Evolutionary conservation across 495 filamentous ascomycete species (phyloP).

Genomic region (Penicillium bialowiezense): DNA sequence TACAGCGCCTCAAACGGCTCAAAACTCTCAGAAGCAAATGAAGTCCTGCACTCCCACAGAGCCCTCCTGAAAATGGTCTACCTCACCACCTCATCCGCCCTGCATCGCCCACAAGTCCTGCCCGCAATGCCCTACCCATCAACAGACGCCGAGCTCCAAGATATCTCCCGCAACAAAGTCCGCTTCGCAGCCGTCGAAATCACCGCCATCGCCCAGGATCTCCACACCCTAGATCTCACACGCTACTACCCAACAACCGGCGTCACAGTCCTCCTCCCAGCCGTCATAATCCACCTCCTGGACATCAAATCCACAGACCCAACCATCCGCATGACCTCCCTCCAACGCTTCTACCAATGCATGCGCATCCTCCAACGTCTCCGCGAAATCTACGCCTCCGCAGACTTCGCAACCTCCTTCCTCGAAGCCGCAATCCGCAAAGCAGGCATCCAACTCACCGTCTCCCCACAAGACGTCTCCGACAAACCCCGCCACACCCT

Average conservation of each 20-base stretch:
- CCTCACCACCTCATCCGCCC: constrained; percentile 78
- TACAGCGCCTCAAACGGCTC: constrained; percentile 48
- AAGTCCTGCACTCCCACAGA: constrained; percentile 67
- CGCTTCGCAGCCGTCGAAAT: constrained; percentile 76
- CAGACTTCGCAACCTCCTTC: constrained; percentile 83
- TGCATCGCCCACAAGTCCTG: constrained; percentile 84
- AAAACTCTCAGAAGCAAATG: constrained; percentile 47
- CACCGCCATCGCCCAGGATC: constrained; percentile 69
- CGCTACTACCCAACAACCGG: constrained; percentile 81
- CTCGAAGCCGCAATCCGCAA: constrained; percentile 81
- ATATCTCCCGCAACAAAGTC: constrained; percentile 75
- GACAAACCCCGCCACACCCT: constrained; percentile 22
- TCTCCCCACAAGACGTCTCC: constrained; percentile 37
- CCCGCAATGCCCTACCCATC: constrained; percentile 65
- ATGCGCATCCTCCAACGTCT: constrained; percentile 80
- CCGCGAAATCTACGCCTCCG: constrained; percentile 80
- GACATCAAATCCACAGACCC: constrained; percentile 79
- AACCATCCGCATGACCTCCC: constrained; percentile 61
- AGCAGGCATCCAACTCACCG: constrained; percentile 60
- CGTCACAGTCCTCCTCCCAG: constrained; percentile 83
- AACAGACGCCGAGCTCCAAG: constrained; percentile 60
- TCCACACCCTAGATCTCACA: constrained; percentile 67
- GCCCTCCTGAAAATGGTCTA: constrained; percentile 86
- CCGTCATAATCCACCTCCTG: constrained; percentile 86
- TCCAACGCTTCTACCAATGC: constrained; percentile 78